Base-by-base conservation (phyloP, 2,329 filamentous ascomycete species). In the Emericellopsis atlantica region DNA sequence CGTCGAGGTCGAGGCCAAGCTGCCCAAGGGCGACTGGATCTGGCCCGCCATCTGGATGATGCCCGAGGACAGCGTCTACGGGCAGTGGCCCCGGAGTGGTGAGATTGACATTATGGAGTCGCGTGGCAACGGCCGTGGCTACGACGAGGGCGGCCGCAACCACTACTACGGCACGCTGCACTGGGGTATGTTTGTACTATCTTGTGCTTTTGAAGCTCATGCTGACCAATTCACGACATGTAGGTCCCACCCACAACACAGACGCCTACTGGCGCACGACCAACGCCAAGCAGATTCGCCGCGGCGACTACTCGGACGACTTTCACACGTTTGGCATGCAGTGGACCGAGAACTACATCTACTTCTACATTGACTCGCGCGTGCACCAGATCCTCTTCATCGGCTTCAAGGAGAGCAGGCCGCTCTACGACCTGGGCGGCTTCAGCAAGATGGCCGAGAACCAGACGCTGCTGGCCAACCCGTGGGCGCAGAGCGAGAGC, bases 41-140 rank as follows among this genome's bases (percentile, higher is more conserved):
- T 74, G 70, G 71, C 70, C 59, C 45, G 66, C 65, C 33, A 63
- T 66, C 37, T 63, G 60, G 66, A 70, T 74, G 66, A 66, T 72
- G 64, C 70, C 70, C 5, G 58, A 63, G 46, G 53, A 64, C 34
- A 56, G 54, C 12, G 58, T 55, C 4, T 74, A 74, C 47, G 70
- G 70, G 24, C 47, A 48, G 9, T 75, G 70, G 70, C 70, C 70
- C 7, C 53, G 56, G 22, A 66, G 62, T 43, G 70, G 70, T 21
- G 70, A 74, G 49, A 74, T 74, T 41, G 70, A 75, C 51, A 68
- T 74, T 34, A 59, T 62, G 45, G 69, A 72, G 52, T 56, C 58
- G 26, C 57, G 68, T 24, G 71, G 71, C 36, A 73, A 73, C 49
- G 51, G 50, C 24, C 52, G 53, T 21, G 48, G 49, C 23, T 65